phyloP scores from a whole-genome alignment of 306 rosid species.

The Quercus agrifolia region DNA sequence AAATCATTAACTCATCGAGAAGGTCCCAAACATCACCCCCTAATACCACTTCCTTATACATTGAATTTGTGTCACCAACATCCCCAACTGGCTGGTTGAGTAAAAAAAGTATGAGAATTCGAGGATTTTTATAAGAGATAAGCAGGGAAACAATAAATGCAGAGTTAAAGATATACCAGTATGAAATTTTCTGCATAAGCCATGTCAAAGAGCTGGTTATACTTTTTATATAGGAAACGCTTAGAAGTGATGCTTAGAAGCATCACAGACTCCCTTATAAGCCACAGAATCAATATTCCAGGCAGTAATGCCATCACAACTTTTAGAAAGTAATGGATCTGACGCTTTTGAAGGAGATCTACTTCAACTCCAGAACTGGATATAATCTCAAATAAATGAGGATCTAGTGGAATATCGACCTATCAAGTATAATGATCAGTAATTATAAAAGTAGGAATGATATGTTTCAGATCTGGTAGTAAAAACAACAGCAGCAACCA shows the following conservation, averaged over 20 bases:
- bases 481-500: background rate
- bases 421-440: constrained; percentile 38
- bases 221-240: no score
- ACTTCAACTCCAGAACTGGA: constrained; percentile 89
- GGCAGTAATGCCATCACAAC: constrained; percentile 74
- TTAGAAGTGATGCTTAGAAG: constrained; percentile 67
- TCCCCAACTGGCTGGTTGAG: constrained; percentile 78
- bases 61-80: constrained; percentile 76
- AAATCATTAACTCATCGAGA: constrained; percentile 94
- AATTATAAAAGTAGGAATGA: constrained; percentile 6
- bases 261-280: constrained; percentile 73
- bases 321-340: constrained; percentile 87
- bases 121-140: constrained; percentile 1
- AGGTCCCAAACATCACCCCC: constrained; percentile 99
- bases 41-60: constrained; percentile 88
- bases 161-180: constrained; percentile 49
- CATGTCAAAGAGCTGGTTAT: constrained; percentile 65
- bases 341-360: constrained; percentile 85
- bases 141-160: background rate
- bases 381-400: constrained; percentile 82
- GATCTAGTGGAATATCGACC: constrained; percentile 97
- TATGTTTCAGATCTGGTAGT: constrained; percentile 18
- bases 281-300: constrained; percentile 83
- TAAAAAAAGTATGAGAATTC: constrained; percentile 13
- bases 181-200: constrained; percentile 91